Conservation (phyloP, 2,329 filamentous ascomycete genomes). For the Stromatinia cepivora region DNA sequence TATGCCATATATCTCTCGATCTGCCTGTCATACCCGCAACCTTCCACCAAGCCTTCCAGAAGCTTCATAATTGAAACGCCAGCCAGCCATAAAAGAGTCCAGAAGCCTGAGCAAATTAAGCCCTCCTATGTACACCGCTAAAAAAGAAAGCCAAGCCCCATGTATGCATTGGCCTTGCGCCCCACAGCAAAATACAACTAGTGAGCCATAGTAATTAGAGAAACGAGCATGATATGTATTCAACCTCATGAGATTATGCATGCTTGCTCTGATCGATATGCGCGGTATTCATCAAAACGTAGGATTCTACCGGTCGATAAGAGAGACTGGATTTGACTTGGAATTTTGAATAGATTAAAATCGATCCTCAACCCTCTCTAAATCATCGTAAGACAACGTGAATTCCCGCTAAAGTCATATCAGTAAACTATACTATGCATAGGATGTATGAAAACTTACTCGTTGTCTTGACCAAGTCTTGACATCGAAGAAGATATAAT, state of each 20-base stretch:
- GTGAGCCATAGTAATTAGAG: constrained; percentile 13
- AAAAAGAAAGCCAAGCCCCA: constrained; percentile 30
- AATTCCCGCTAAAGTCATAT: constrained; percentile 54
- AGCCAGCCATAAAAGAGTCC: constrained; percentile 15
- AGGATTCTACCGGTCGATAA: not conserved
- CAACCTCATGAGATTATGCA: constrained; percentile 6
- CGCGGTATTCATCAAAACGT: not conserved
- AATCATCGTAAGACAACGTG: constrained; percentile 60
- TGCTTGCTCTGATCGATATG: constrained; percentile 5
- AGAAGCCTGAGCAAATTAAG: constrained; percentile 14
- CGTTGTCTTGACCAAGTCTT: constrained; percentile 62
- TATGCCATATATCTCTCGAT: constrained; percentile 2
- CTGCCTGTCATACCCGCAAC: not conserved
- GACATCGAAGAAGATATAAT: constrained; percentile 66
- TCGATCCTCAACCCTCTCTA: constrained; percentile 49
- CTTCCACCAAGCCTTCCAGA: not conserved
- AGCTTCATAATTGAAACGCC: constrained; percentile 17
- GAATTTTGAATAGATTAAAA: constrained; percentile 20
- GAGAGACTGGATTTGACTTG: not conserved
- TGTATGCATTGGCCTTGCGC: constrained; percentile 23
- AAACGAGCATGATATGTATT: constrained; percentile 4
- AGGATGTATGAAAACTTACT: constrained; percentile 46
- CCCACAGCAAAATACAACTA: constrained; percentile 22
- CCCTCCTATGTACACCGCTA: constrained; percentile 16
- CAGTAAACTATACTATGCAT: constrained; percentile 1